Conservation (phyloP, 163 green algal genomes). For the Chlorella variabilis region DNA sequence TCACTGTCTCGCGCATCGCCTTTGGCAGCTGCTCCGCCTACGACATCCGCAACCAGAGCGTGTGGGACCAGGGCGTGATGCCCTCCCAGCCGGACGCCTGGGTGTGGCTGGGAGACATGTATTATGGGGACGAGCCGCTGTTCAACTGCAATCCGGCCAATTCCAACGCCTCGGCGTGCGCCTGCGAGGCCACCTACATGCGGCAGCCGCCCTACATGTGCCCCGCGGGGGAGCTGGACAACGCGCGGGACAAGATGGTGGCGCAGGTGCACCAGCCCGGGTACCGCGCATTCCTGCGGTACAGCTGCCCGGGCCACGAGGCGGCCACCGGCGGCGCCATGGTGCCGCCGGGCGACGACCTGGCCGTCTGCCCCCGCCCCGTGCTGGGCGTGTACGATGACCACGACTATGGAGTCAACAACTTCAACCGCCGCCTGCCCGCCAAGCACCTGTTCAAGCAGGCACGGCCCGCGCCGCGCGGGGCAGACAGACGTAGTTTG, state of each 20-base stretch:
- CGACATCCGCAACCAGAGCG: slow-evolving; percentile 6
- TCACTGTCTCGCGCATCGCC: slow-evolving; percentile 1
- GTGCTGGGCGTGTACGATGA: slow-evolving; percentile 28
- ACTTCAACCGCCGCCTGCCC: slow-evolving; percentile 27
- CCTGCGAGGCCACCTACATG: slow-evolving; percentile 8
- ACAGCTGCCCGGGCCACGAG: slow-evolving; percentile 17
- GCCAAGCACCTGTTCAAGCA: slow-evolving; percentile 31
- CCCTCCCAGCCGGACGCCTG: slow-evolving; percentile 1
- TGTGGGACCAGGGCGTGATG: slow-evolving; percentile 31
- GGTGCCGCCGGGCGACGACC: slow-evolving; percentile 21
- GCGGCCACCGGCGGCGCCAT: neutral
- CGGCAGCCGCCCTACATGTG: slow-evolving; percentile 23
- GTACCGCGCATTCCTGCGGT: slow-evolving; percentile 30
- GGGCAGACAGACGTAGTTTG: too few relatives aligned
- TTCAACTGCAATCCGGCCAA: slow-evolving; percentile 12
- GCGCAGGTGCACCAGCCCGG: slow-evolving; percentile 18
- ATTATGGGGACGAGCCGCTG: slow-evolving; percentile 2
- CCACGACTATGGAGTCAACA: slow-evolving; percentile 26
- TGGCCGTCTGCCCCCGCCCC: slow-evolving; percentile 6
- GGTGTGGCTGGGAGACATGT: slow-evolving; percentile 29
- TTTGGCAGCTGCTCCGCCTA: slow-evolving; percentile 27
- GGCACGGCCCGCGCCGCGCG: neutral
- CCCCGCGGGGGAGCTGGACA: slow-evolving; percentile 11
- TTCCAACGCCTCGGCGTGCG: neutral
- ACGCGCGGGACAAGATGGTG: slow-evolving; percentile 26